Evolutionary conservation across 73 alveolate species (phyloP).

Genomic region (Paramecium octaurelia): DNA sequence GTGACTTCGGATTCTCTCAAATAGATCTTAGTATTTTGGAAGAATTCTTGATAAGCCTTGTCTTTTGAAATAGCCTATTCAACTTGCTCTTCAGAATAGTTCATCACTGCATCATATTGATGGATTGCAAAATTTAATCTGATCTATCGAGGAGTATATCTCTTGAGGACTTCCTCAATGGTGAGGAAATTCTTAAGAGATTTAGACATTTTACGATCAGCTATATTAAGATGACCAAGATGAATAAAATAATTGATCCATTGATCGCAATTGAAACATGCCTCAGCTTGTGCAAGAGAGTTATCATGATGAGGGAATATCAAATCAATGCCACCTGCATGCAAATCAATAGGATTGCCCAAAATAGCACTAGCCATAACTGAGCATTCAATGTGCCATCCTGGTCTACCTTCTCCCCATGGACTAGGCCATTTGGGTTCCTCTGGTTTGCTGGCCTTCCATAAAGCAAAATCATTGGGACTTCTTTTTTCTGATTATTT

Average conservation of each 20-base stretch:
- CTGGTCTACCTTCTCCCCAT: constrained; percentile 99
- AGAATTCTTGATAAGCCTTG: constrained; percentile 83
- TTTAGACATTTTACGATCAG: constrained; percentile 97
- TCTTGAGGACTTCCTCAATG: constrained; percentile 79
- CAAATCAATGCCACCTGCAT: constrained; percentile 90
- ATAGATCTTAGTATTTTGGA: constrained; percentile 79
- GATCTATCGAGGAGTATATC: constrained; percentile 83
- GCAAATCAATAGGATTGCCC: constrained; percentile 92
- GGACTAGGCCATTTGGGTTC: constrained; percentile 99
- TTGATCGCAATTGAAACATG: constrained; percentile 86
- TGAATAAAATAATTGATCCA: constrained; percentile 99
- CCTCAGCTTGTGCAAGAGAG: constrained; percentile 95
- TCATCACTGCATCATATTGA: constrained; percentile 93
- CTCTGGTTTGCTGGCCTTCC: constrained; percentile 97
- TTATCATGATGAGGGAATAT: constrained; percentile 94
- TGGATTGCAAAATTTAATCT: constrained; percentile 91
- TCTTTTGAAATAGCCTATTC: constrained; percentile 90
- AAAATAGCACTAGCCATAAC: constrained; percentile 88
- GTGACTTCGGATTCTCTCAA: constrained; percentile 75
- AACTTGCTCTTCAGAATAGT: constrained; percentile 81
- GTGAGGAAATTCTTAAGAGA: constrained; percentile 97
- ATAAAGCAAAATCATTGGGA: constrained; percentile 96
- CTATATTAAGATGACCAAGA: constrained; percentile 99
- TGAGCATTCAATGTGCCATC: constrained; percentile 99
- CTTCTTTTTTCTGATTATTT: constrained; percentile 86